These are phyloP conservation scores for Filosporella fistucella DNA, from an alignment of 495 filamentous ascomycete species.

Conservation along the genomic window DNA sequence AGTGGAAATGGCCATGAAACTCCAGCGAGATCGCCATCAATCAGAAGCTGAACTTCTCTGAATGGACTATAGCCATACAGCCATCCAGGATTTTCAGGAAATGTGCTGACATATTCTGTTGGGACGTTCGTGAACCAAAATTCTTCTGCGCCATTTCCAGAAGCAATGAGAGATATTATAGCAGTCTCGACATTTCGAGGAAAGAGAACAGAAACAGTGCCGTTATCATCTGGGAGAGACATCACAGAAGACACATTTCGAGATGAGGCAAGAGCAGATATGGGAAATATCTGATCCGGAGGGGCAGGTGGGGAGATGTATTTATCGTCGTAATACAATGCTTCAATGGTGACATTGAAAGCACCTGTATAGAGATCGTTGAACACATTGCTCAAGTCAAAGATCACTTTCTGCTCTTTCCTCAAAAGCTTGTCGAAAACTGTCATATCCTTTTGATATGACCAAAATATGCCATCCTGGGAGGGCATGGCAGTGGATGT, in stretches of 20 bases:
- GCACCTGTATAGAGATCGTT: constrained; percentile 52
- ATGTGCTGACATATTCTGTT: constrained; percentile 44
- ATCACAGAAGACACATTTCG: constrained; percentile 57
- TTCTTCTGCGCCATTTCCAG: constrained; percentile 59
- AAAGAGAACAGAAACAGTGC: constrained; percentile 48
- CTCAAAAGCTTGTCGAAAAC: constrained; percentile 63
- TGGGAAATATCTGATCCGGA: constrained; percentile 67
- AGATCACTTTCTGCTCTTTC: constrained; percentile 66
- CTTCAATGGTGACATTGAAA: constrained; percentile 77
- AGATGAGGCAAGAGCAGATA: constrained; percentile 49
- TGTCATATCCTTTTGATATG: constrained; percentile 79
- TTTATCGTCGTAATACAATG: constrained; percentile 59
- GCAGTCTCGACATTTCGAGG: constrained; percentile 51
- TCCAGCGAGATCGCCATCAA: constrained; percentile 58
- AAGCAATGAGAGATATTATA: constrained; percentile 56
- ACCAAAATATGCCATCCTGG: constrained; percentile 61
- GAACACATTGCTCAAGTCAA: constrained; percentile 77
- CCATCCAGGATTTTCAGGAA: constrained; percentile 33
- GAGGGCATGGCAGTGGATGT: constrained; percentile 79
- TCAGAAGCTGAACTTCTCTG: constrained; percentile 61
- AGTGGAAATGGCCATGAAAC: constrained; percentile 64
- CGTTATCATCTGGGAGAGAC: constrained; percentile 58
- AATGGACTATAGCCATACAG: constrained; percentile 61
- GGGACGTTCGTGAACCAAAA: constrained; percentile 70
- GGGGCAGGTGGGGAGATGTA: constrained; percentile 28